Conservation (phyloP, 148 eudicot species). For the Cornus florida region DNA sequence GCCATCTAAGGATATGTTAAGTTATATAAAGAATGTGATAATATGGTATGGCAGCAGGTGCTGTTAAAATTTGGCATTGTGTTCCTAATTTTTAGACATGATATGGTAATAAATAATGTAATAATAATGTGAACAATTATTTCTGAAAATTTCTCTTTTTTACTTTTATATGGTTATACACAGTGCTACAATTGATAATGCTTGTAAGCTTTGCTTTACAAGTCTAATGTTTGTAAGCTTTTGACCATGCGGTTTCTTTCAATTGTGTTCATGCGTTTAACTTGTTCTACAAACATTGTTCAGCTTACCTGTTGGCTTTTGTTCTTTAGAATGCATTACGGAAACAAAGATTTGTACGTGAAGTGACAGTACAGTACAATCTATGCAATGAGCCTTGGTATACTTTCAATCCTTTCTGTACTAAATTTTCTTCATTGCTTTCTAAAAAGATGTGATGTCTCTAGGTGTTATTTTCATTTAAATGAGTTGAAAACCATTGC, state of each 20-base stretch:
- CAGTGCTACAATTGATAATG: background rate
- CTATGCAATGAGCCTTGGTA: slow-evolving; percentile 99
- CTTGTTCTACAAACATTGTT: background rate
- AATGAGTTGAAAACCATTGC: background rate
- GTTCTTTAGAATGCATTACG: slow-evolving; percentile 78
- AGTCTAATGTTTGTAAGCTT: background rate
- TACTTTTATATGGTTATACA: background rate
- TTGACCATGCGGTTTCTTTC: background rate
- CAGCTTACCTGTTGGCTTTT: slow-evolving; percentile 5
- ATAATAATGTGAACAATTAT: too few species aligned
- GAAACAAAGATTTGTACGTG: slow-evolving; percentile 93
- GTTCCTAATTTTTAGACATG: background rate
- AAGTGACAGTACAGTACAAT: slow-evolving; percentile 91
- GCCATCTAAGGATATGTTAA: background rate
- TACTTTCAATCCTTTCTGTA: background rate
- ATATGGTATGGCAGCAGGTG: too few species aligned
- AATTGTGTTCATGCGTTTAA: background rate
- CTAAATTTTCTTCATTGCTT: background rate
- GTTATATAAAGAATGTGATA: background rate
- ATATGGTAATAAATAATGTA: too few species aligned
- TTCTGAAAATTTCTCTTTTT: background rate
- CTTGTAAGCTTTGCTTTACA: background rate
- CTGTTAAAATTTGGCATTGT: too few species aligned
- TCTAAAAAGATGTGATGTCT: background rate
- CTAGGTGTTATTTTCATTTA: background rate